Conservation (phyloP, 352 stramenopile genomes). For the Aphanomyces invadans region DNA sequence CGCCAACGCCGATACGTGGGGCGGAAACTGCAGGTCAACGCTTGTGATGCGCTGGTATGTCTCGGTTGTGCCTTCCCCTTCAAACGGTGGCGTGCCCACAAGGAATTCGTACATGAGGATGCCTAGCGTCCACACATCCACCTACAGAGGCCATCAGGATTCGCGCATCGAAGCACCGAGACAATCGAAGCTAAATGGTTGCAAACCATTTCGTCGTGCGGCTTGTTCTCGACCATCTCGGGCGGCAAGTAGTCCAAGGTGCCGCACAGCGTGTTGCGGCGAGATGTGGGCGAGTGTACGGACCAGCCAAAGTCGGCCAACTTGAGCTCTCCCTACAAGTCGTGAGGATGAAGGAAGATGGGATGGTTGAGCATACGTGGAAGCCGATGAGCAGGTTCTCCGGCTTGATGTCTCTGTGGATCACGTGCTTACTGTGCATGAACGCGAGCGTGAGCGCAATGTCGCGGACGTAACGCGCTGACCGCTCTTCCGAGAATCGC, state of each 20-base stretch:
- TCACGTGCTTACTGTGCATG: constrained; percentile 99
- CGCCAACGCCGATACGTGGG: constrained; percentile 85
- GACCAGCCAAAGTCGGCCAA: constrained; percentile 99
- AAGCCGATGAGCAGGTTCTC: constrained; percentile 98
- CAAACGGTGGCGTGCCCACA: constrained; percentile 95
- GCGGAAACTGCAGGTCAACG: constrained; percentile 95
- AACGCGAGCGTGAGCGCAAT: constrained; percentile 92
- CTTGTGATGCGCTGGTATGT: constrained; percentile 97
- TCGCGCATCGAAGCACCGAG: background rate
- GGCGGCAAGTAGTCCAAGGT: constrained; percentile 99
- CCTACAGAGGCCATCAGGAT: constrained; percentile 28
- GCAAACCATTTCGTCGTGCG: constrained; percentile 91
- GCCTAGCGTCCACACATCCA: constrained; percentile 97
- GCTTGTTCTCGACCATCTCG: constrained; percentile 98
- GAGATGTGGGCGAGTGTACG: constrained; percentile 94
- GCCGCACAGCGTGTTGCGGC: constrained; percentile 97
- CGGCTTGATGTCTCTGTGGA: constrained; percentile 99
- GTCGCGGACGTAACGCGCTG: constrained; percentile 93
- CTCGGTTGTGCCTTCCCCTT: constrained; percentile 91
- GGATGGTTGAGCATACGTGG: constrained; percentile 29
- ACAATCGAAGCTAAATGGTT: background rate
- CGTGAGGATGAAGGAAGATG: background rate
- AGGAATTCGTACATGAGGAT: constrained; percentile 99
- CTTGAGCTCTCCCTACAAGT: constrained; percentile 89
- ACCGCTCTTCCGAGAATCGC: constrained; percentile 89